Base-by-base conservation (phyloP, 768 basidiomycete species). In the Boletus insuetus region DNA sequence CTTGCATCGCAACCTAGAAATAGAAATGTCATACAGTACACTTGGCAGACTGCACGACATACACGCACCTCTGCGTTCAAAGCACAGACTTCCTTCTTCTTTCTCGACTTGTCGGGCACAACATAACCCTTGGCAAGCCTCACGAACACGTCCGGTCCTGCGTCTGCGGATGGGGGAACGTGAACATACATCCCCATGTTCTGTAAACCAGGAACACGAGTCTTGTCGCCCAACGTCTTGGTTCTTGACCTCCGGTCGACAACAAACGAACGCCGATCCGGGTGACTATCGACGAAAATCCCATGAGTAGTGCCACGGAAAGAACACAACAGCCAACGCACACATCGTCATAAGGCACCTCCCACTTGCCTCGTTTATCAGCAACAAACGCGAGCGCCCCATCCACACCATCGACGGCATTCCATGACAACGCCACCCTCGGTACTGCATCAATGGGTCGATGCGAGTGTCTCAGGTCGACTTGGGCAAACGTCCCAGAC, bases 291-390 rank as follows among this genome's bases (percentile, higher is more conserved):
- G 35, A 43, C 38, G n/a, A n/a, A 48, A 44, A 13, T 7, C 12
- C 16, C 29, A 41, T 59, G 49, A 62, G 20, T 4, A 45, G 19
- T 17, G 9, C n/a, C n/a, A 38, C 14, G 3, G 24, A 34, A 17
- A 35, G 20, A 39, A 24, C 54, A 41, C 8, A 19, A 31, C 13
- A 12, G 16, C n/a, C 13, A 16, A 72, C 84, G 50, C 63, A 91
- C 91, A 86, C 62, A 62, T 94, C 91, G 58, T 94, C 91, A 55
- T 88, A 93, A 3, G 91, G 91, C 3, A 86, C 66, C 61, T 91
- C 88, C 77, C 81, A 85, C 38, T 66, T 66, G 6, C 64, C 58
- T 40, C 72, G 74, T n/a, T 69, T 72, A 49, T 87, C 87, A 2
- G 80, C 68, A 12, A 87, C 83, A 60, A 93, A 92, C 7, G 84